Evolutionary conservation across 441 rosid species (phyloP).

Genomic region (Croton setiger): DNA sequence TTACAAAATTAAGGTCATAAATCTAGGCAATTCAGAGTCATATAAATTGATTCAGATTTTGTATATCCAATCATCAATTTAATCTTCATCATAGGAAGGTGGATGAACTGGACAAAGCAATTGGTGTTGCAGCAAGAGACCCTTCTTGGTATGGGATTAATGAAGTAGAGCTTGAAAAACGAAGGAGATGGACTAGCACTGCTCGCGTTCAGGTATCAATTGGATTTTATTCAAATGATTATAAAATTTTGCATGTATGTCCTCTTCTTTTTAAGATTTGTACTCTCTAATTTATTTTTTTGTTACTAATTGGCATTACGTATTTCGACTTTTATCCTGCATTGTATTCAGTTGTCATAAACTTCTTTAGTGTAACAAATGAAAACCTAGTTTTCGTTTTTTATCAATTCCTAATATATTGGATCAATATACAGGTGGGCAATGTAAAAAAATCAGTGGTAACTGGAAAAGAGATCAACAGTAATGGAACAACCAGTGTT

Average conservation of each 20-base stretch:
- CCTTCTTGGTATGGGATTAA: slow-evolving; percentile 89
- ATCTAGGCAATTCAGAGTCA: neutral
- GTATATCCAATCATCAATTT: slow-evolving; percentile 14
- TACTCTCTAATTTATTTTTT: neutral
- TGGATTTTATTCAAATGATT: slow-evolving; percentile 4
- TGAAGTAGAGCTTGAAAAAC: slow-evolving; percentile 73
- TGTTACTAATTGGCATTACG: neutral
- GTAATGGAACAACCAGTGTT: slow-evolving; percentile 38
- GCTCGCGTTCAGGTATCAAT: slow-evolving; percentile 72
- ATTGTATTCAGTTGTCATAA: neutral
- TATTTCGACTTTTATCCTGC: neutral
- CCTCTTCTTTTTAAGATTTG: neutral
- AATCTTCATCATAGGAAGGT: slow-evolving; percentile 79
- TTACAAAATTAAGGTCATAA: neutral
- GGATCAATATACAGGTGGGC: slow-evolving; percentile 46
- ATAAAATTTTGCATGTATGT: neutral
- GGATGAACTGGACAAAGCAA: slow-evolving; percentile 91
- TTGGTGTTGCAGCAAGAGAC: slow-evolving; percentile 83
- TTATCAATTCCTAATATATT: slow-evolving; percentile 17
- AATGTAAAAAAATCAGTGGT: slow-evolving; percentile 67
- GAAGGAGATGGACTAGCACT: slow-evolving; percentile 92
- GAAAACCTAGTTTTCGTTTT: neutral
- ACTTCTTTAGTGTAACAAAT: neutral
- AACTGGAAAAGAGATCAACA: slow-evolving; percentile 53
- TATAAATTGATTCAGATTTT: neutral